Evolutionary conservation across 2,329 filamentous ascomycete genomes (phyloP).

Genomic region (Nannizziopsis arthrosporioides): DNA sequence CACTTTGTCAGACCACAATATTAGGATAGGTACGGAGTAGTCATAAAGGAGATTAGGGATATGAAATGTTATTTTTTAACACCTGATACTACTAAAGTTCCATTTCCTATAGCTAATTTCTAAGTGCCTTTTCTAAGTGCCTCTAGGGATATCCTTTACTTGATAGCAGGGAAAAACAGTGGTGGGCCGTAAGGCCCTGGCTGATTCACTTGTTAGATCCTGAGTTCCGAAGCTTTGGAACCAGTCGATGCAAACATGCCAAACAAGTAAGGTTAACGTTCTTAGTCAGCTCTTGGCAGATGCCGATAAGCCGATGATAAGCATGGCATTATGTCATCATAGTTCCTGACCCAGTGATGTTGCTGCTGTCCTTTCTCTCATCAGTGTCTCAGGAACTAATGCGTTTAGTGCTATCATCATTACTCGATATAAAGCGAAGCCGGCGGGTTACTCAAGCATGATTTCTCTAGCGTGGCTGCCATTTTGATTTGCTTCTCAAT

Average conservation of each 20-base stretch:
- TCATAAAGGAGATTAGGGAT: no score
- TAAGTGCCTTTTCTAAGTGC: no score
- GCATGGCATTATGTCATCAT: slow-evolving; percentile 8
- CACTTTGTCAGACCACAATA: no score
- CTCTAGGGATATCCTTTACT: no score
- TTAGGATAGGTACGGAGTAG: no score
- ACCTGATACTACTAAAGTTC: no score
- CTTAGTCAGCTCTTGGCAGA: background rate
- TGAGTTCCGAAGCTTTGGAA: background rate
- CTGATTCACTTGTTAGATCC: no score
- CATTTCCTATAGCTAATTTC: no score
- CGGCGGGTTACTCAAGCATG: background rate
- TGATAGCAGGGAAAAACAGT: no score
- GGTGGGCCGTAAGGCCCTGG: no score
- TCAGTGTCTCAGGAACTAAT: background rate
- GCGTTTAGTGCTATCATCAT: no score
- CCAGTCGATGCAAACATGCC: background rate
- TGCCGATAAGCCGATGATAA: slow-evolving; percentile 2
- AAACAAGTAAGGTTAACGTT: background rate
- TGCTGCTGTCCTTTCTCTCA: background rate
- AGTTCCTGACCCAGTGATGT: slow-evolving; percentile 1
- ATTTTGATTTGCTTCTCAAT: background rate
- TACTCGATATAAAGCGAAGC: background rate
- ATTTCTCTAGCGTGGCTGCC: background rate
- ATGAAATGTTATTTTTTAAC: no score